Base-by-base conservation (phyloP, 1,139 yeast species). In the Saccharomyces uvarum region DNA sequence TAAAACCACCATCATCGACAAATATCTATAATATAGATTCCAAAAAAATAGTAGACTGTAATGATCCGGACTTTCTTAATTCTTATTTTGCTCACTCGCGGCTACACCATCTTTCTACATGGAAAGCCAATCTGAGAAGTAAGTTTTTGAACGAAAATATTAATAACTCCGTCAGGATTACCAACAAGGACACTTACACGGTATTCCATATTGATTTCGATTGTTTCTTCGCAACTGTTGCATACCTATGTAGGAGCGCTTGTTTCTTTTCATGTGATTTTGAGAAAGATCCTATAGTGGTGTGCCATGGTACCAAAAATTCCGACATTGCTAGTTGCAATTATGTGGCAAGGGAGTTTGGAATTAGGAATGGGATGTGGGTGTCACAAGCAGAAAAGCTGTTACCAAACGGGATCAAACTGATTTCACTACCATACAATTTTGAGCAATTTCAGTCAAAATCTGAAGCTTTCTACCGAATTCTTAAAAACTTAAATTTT, bases 331-430 rank as follows among this genome's bases (percentile, higher is more conserved):
- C 98, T 0, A 87, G 96, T 59, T 90, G 97, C 66, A 93, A 91
- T 67, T 93, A 93, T 67, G 83, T 78, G 8, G 97, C 97, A 0
- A 76, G 98, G 33, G 68, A 73, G 38, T 75, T 59, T 59, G 97
- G 98, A 0, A 82, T 93, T 2, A 75, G 68, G 49, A 91, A 93
- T 68, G 97, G 98, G 0, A 87, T 86, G 95, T 91, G 97, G 97
- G 77, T 88, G 1, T 73, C 80, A 0, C 65, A 73, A 5, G 98
- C 97, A 0, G 75, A 71, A 57, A 67, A 70, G 48, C 57, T 80
- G 46, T 88, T 97, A 63, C 95, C 96, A 0, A 26, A 47, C 0
- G 61, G 53, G 9, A 55, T 57, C 7, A 73, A 78, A 2, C 68
- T 91, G 42, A 70, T 79, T 1, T 73, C 80, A 16, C 64, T 90